Evolutionary conservation across 1,139 yeast species (phyloP), one percentile per base, ranked within the genome.

Genomic region (Lodderomyces metapsilosis): DNA sequence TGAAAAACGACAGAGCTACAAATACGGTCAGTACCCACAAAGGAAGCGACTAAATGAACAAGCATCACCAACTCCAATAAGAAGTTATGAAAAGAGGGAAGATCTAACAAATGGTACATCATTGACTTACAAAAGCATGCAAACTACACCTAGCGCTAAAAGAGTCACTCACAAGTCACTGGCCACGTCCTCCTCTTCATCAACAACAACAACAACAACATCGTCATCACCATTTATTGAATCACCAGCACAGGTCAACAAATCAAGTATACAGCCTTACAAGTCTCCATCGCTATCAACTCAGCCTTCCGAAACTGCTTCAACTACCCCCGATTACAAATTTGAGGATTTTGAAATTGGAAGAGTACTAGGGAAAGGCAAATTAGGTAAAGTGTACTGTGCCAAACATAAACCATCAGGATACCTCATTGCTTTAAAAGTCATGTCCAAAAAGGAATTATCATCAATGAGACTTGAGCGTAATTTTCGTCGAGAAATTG

Each of bases 351-450:
- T 88, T 65, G 96, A 89, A 52, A 75, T 92, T 36, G 98, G 98
- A 10, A 77, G 84, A 42, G 82, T 86, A 44, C 72, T 92, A 30
- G 98, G 98, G 0, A 88, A 88, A 57, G 98, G 98, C 3, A 89
- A 89, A 60, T 80, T 91, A 53, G 98, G 98, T 3, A 82, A 80
- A 52, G 98, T 92, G 0, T 91, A 89, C 61, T 87, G 96, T 55
- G 98, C 86, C 11, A 74, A 77, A 45, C 97, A 91, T 57, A 82
- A 78, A 52, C 54, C 64, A 23, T 76, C 88, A 0, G 95, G 95
- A 1, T 87, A 80, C 53, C 72, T 92, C 2, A 87, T 95, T 59
- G 98, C 98, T 0, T 66, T 92, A 52, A 92, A 92, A 58, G 95
- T 85, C 5, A 88, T 92, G 96, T 81, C 83, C 47, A 91, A 89